Evolutionary conservation across 257 asterid species (phyloP), one percentile per base, ranked within the genome.

Genomic region (Nicotiana sylvestris): DNA sequence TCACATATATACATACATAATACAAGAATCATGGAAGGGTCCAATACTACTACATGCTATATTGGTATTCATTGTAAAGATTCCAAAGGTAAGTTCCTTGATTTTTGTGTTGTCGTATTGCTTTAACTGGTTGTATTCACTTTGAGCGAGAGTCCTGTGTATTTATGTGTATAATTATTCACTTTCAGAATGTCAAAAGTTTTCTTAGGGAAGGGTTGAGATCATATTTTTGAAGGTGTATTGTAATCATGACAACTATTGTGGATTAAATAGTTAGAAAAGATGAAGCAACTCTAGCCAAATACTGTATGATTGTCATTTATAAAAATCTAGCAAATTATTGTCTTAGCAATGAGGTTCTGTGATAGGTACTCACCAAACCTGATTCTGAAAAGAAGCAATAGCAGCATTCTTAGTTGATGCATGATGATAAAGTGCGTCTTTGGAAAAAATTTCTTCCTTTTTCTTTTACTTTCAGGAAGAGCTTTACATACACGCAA

Each of bases 151-250:
- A 43, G 49, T 43, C 49, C 49, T 43, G 49, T 43, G 6, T 43
- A 43, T 43, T 43, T 43, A 8, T 43, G 49, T 9, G 11, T 43
- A 43, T 7, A 8, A 43, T 43, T 43, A 43, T 43, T 43, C 2
- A 7, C 49, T 43, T 43, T 43, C 49, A 43, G 49, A 43, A 43
- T 43, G 11, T 39, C 57, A 37, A 1, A 69, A 32, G 57, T 69
- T 69, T 68, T 69, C 57, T 69, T 39, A 39, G 13, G 77, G 77
- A 18, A 37, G 57, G 57, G 77, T 69, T 69, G 57, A 69, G 77
- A 25, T 46, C 56, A n/a, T 39, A 18, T 17, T 68, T 69, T n/a
- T 39, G 55, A 39, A 39, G 77, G 32, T n/a, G 56, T 37, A 55
- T 2, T n/a, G 32, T 9, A 27, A 43, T 8, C 77, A 69, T 43